Conservation (phyloP, 345 rosid genomes). For the Punica granatum region DNA sequence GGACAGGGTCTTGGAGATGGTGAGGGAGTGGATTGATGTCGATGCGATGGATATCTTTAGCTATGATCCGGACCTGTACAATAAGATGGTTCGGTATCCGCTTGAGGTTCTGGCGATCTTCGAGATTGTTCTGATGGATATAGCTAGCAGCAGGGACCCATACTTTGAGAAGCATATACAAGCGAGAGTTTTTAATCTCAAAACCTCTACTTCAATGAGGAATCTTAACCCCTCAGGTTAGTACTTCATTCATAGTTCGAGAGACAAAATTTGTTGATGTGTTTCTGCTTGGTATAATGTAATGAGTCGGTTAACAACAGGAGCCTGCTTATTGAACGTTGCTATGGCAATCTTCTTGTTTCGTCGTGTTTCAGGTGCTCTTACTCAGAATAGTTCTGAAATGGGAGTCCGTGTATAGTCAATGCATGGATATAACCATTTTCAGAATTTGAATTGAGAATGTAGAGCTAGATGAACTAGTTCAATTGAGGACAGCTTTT, state of each 20-base stretch:
- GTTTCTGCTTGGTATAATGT: neutral
- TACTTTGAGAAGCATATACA: conserved; percentile 86
- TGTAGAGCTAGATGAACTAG: neutral
- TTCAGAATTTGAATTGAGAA: neutral
- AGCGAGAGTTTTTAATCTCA: conserved; percentile 73
- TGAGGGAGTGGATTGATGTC: conserved; percentile 88
- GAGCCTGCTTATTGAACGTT: neutral
- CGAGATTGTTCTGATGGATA: conserved; percentile 90
- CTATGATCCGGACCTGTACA: conserved; percentile 75
- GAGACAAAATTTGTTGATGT: neutral
- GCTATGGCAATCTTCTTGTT: neutral
- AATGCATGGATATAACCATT: neutral
- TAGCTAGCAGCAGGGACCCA: conserved; percentile 62
- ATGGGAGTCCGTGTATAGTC: too few relatives aligned
- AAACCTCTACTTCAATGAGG: conserved; percentile 71
- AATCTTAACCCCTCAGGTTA: conserved; percentile 92
- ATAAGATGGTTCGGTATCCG: conserved; percentile 84
- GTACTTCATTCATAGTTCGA: neutral
- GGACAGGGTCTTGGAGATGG: conserved; percentile 66
- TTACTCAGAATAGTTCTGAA: neutral
- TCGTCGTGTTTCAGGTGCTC: neutral
- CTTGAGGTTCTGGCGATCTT: conserved; percentile 93
- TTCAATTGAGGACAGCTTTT: neutral
- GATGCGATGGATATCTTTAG: conserved; percentile 81
- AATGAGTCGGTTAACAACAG: neutral